These are phyloP conservation scores for Penicillium sp. DNA, from an alignment of 2,329 filamentous ascomycete species.

Conservation along the genomic window DNA sequence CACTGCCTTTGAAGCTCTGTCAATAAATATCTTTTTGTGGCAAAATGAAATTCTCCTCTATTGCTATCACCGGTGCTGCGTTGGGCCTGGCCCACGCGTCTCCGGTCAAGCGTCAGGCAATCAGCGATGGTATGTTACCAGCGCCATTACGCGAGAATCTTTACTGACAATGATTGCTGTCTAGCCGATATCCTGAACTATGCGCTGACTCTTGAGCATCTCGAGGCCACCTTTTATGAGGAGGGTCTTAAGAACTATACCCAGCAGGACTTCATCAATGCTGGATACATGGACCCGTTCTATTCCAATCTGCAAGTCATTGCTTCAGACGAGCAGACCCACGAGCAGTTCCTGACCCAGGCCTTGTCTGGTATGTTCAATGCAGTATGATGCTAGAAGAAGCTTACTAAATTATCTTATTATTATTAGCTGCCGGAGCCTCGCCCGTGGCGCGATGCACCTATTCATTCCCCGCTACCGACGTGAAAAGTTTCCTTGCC, in stretches of 20 bases:
- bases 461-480: conserved; percentile 55
- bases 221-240: conserved; percentile 63
- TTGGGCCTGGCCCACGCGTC: conserved; percentile 5
- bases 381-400: not conserved
- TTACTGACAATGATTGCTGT: not conserved
- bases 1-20: not conserved
- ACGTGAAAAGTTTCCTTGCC: conserved; percentile 51
- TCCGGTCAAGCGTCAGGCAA: conserved; percentile 6
- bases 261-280: conserved; percentile 51
- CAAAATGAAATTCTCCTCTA: conserved; percentile 10
- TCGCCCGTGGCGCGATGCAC: conserved; percentile 54
- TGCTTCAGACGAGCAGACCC: conserved; percentile 55
- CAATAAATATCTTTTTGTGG: too few species aligned
- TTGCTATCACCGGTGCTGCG: conserved; percentile 2
- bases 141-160: not conserved
- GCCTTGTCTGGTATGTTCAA: conserved; percentile 33
- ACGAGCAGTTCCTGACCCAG: conserved; percentile 56
- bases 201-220: conserved; percentile 49
- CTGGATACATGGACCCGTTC: conserved; percentile 52
- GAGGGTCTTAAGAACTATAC: conserved; percentile 59
- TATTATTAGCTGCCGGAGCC: conserved; percentile 43
- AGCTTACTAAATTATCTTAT: not conserved
- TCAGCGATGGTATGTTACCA: conserved; percentile 5
- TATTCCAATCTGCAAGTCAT: conserved; percentile 60
- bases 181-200: conserved; percentile 24